Percentiles rank a stretch among this genome's conserved stretches.
Conservation (phyloP, 78 protist species). For the Bodo saltans region DNA sequence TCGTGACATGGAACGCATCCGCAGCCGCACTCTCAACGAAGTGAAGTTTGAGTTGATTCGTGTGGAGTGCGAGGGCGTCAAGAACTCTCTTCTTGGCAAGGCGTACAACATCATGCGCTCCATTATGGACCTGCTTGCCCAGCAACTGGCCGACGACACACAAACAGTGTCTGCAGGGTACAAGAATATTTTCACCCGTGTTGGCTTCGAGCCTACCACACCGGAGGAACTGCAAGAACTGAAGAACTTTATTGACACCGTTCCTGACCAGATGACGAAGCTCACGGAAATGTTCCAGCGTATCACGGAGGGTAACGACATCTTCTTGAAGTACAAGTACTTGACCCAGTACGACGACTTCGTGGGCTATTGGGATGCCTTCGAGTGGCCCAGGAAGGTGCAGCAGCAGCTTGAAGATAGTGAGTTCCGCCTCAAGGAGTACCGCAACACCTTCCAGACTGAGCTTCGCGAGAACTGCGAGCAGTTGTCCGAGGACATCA, state of each 20-base stretch:
- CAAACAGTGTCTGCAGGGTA: neutral
- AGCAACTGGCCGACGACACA: neutral
- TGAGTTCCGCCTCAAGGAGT: neutral
- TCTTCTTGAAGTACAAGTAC: neutral
- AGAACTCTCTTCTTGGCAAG: neutral
- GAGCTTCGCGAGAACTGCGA: constrained; percentile 14
- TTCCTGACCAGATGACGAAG: constrained; percentile 23
- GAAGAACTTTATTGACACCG: neutral
- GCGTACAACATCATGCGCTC: constrained; percentile 11
- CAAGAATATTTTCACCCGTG: neutral
- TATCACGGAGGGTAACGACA: neutral
- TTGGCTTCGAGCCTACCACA: neutral
- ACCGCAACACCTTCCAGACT: constrained; percentile 12
- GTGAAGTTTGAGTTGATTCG: constrained; percentile 20
- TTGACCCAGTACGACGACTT: constrained; percentile 8
- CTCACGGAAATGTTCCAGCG: neutral
- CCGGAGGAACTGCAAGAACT: constrained; percentile 30
- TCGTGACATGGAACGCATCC: constrained; percentile 16
- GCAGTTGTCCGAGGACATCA: constrained; percentile 37
- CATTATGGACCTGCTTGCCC: constrained; percentile 8
- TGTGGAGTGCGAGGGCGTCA: constrained; percentile 32
- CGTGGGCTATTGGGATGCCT: constrained; percentile 26
- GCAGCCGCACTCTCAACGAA: constrained; percentile 2
- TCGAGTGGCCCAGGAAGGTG: constrained; percentile 30
- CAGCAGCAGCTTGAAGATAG: constrained; percentile 20